A percentile compares a stretch with the other conserved stretches of the same genome.
Conservation (phyloP, 108 stramenopile species). For the Ochromonas danica region DNA sequence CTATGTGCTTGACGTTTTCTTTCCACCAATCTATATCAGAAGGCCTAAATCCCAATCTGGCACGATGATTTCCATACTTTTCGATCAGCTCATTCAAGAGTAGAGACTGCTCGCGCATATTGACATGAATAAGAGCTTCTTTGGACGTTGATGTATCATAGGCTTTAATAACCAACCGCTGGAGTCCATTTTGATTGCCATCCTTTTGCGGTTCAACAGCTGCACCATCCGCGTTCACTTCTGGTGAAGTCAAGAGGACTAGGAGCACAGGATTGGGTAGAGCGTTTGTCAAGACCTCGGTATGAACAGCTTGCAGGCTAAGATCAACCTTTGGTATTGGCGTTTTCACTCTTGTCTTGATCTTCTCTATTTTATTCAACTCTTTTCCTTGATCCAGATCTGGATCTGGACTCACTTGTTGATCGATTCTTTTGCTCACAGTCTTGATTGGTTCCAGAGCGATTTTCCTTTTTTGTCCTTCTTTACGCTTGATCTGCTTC, state of each 20-base stretch:
- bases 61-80: background rate
- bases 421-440: no score
- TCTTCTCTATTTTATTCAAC: no score
- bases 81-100: background rate
- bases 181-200: background rate
- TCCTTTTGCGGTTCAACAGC: background rate
- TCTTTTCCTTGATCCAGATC: no score
- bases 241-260: background rate
- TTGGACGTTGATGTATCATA: background rate
- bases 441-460: no score
- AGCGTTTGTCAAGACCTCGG: background rate
- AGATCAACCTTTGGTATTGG: background rate
- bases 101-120: background rate
- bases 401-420: no score
- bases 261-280: background rate
- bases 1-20: background rate
- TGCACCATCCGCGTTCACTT: background rate
- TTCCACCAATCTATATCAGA: slow-evolving; percentile 2
- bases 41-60: background rate
- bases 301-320: no score
- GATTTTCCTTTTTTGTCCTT: no score
- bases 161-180: background rate
- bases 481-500: no score
- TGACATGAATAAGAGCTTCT: slow-evolving; percentile 12
- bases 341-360: background rate